Base-by-base conservation (phyloP, 2,329 filamentous ascomycete species). In the Penicillium hesseltinei region DNA sequence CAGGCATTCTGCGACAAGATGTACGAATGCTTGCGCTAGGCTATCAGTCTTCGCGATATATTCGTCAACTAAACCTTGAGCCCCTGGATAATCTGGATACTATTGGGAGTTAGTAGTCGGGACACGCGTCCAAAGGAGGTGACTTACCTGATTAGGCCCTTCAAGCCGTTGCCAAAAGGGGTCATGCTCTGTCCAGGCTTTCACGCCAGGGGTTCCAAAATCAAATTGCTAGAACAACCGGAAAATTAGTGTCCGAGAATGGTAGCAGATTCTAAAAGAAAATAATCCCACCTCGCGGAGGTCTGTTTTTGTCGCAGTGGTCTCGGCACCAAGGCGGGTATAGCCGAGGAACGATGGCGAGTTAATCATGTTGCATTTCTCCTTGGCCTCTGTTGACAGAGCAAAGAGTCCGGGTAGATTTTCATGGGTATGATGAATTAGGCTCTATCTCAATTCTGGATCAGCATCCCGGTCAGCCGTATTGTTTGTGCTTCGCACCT, bases 1-100 rank as follows among this genome's bases (percentile, higher is more conserved):
- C n/a, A 85, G 75, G 13, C 76, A 77, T 66, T 84, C 81, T n/a
- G 82, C 81, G 21, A 84, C 82, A 8, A 80, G 73, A 10, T 76
- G 78, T n/a, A 82, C 82, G 70, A 84, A 84, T 46, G 76, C 70
- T 21, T 75, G 78, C 49, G 79, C 79, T 39, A 84, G 73, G 15
- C 69, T 63, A 6, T 77, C 74, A 71, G 82, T 82, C 54, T 73
- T 72, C 0, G 61, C 57, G 67, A 84, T 82, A 66, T 84, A 84
- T n/a, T 80, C 74, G 58, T 83, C 80, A 1, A 73, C 64, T 0
- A 73, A 53, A 2, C 59, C 49, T 53, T 68, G 57, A 1, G 62
- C 61, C 0, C 67, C 69, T 17, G 65, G 59, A 17, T 60, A 38
- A 2, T 67, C 60, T 1, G 69, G 70, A 25, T 71, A 72, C 69